Conservation (phyloP, 1,284 basidiomycete species). For the Malassezia pachydermatis region DNA sequence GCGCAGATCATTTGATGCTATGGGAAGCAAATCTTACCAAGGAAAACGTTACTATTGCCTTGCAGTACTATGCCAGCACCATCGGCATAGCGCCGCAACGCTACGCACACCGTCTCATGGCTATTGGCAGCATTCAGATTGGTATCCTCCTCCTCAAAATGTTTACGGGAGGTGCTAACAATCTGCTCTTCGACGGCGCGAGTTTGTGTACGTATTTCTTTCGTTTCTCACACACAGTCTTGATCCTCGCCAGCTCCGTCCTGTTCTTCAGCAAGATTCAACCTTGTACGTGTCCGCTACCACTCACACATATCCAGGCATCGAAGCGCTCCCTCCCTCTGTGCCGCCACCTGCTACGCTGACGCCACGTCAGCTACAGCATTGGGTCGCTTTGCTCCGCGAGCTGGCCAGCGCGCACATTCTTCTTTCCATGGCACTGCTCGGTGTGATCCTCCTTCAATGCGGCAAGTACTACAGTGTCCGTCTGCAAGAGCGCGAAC, state of each 20-base stretch:
- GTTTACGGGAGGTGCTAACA: slow-evolving; percentile 37
- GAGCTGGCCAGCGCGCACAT: slow-evolving; percentile 43
- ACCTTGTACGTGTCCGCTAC: slow-evolving; percentile 27
- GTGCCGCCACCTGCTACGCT: not conserved
- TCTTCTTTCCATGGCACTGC: slow-evolving; percentile 39
- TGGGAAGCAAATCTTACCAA: slow-evolving; percentile 41
- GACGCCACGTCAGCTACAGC: not conserved
- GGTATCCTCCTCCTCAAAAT: slow-evolving; percentile 31
- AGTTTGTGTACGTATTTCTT: slow-evolving; percentile 31
- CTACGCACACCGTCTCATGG: slow-evolving; percentile 25
- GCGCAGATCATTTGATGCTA: slow-evolving; percentile 42
- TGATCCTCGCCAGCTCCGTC: slow-evolving; percentile 36
- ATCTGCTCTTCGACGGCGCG: slow-evolving; percentile 47
- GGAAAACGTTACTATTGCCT: slow-evolving; percentile 31
- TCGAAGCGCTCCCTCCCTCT: not conserved
- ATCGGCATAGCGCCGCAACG: slow-evolving; percentile 27
- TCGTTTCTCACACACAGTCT: slow-evolving; percentile 22
- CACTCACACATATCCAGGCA: not conserved
- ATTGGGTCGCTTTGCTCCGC: slow-evolving; percentile 12
- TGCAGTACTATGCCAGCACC: slow-evolving; percentile 39
- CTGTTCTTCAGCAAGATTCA: slow-evolving; percentile 39
- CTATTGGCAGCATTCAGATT: slow-evolving; percentile 23
- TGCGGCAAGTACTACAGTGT: slow-evolving; percentile 47
- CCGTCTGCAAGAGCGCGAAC: slow-evolving; percentile 41
- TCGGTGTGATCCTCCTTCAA: slow-evolving; percentile 43